Conservation (phyloP, 306 rosid species). For the Acacia melanoxylon region DNA sequence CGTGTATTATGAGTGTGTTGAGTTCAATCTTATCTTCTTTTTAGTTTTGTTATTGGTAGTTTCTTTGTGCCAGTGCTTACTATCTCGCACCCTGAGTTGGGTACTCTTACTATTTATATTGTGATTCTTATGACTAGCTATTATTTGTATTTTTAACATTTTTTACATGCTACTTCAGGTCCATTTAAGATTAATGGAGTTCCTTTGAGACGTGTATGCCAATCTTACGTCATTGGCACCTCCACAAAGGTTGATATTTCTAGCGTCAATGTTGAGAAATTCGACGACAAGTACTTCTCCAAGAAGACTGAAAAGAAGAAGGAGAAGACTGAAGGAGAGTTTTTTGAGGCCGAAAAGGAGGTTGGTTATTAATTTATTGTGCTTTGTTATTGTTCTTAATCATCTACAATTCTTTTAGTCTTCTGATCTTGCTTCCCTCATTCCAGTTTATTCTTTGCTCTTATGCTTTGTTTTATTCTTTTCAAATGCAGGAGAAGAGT, state of each 20-base stretch:
- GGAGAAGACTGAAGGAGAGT: constrained; percentile 61
- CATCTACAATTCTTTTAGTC: not conserved
- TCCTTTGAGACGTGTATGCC: constrained; percentile 72
- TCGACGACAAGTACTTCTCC: constrained; percentile 63
- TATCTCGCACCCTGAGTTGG: not conserved
- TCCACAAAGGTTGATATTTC: constrained; percentile 67
- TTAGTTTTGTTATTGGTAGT: not conserved
- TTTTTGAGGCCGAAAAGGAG: constrained; percentile 68
- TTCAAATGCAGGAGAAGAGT: constrained; percentile 56
- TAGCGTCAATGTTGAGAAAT: constrained; percentile 50
- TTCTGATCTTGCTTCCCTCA: not conserved
- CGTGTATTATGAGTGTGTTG: not conserved
- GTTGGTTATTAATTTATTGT: constrained; percentile 24
- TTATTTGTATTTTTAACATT: not conserved
- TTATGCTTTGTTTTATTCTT: not conserved
- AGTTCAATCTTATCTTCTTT: not conserved
- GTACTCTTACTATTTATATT: not conserved
- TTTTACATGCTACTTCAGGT: constrained; percentile 31
- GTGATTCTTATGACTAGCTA: not conserved
- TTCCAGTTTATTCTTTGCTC: not conserved
- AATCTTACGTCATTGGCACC: constrained; percentile 64
- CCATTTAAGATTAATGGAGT: constrained; percentile 74
- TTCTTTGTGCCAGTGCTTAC: no score
- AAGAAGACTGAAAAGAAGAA: constrained; percentile 59
- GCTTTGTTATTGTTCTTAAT: not conserved